Conservation (phyloP, 805 yeast species). For the Barnettozyma sp. region DNA sequence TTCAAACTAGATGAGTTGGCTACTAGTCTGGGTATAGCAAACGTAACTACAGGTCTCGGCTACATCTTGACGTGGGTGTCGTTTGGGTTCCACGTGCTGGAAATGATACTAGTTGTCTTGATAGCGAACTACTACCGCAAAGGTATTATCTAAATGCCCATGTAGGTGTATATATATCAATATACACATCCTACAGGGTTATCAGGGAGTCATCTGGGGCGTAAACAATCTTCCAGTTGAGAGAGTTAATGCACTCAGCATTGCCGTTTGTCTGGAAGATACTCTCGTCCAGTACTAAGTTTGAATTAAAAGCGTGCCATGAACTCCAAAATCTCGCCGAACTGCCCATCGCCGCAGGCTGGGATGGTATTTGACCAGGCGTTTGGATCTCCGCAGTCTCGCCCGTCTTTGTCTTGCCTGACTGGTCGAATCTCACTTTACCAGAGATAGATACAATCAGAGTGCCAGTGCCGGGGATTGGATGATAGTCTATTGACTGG, state of each 20-base stretch:
- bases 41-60: slow-evolving; percentile 18
- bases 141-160: slow-evolving; percentile 1
- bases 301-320: slow-evolving; percentile 61
- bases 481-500: slow-evolving; percentile 59
- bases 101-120: slow-evolving; percentile 10
- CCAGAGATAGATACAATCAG: slow-evolving; percentile 43
- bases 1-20: slow-evolving; percentile 17
- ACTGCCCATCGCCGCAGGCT: slow-evolving; percentile 1
- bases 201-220: slow-evolving; percentile 48
- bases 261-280: slow-evolving; percentile 29
- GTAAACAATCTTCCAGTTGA: slow-evolving; percentile 61
- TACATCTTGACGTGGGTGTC: slow-evolving; percentile 18
- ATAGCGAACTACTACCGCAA: slow-evolving; percentile 20
- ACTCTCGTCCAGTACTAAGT: slow-evolving; percentile 51
- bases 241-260: slow-evolving; percentile 47
- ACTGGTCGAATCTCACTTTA: slow-evolving; percentile 70
- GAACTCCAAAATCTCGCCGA: slow-evolving; percentile 56
- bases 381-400: slow-evolving; percentile 48
- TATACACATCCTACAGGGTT: slow-evolving; percentile 13
- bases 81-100: slow-evolving; percentile 10
- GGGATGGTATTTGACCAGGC: slow-evolving; percentile 8
- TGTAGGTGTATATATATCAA: neutral
- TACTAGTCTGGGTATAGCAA: slow-evolving; percentile 21
- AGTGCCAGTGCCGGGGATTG: slow-evolving; percentile 57
- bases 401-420: slow-evolving; percentile 61